Evolutionary conservation across 768 basidiomycete genomes (phyloP).

Genomic region (Suillus tomentosus): DNA sequence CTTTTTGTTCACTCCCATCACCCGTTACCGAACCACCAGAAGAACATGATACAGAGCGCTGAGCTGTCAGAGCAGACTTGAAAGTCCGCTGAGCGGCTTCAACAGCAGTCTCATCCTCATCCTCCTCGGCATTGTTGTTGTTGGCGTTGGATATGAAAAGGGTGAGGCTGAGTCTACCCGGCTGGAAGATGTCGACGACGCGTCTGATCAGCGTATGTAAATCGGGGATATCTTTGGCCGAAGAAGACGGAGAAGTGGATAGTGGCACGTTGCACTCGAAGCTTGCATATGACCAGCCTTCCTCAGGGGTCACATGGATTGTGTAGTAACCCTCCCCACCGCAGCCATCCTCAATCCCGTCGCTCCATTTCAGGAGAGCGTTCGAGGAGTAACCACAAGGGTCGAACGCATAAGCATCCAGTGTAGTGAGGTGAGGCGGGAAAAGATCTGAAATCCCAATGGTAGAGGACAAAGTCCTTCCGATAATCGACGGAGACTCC

Average conservation of each 20-base stretch:
- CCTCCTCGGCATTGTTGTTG: slow-evolving; percentile 40
- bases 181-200: slow-evolving; percentile 92
- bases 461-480: slow-evolving; percentile 55
- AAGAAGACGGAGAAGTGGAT: slow-evolving; percentile 30
- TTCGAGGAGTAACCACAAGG: slow-evolving; percentile 98
- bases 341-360: slow-evolving; percentile 23
- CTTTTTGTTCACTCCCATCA: slow-evolving; percentile 20
- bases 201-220: slow-evolving; percentile 80
- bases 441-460: slow-evolving; percentile 86
- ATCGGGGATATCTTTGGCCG: slow-evolving; percentile 59
- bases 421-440: slow-evolving; percentile 70
- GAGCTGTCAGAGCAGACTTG: slow-evolving; percentile 56
- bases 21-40: slow-evolving; percentile 23
- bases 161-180: slow-evolving; percentile 81
- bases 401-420: slow-evolving; percentile 92
- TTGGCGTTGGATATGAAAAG: slow-evolving; percentile 82
- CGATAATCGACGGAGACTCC: slow-evolving; percentile 27
- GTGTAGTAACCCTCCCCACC: slow-evolving; percentile 91
- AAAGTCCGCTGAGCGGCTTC: slow-evolving; percentile 79
- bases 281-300: slow-evolving; percentile 97
- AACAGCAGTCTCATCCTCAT: slow-evolving; percentile 53
- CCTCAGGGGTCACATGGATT: slow-evolving; percentile 97
- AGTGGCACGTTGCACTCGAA: slow-evolving; percentile 98
- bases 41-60: slow-evolving; percentile 26
- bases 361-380: slow-evolving; percentile 73